These are phyloP conservation scores for Heritiera littoralis DNA, from an alignment of 345 rosid genomes.

Conservation along the genomic window DNA sequence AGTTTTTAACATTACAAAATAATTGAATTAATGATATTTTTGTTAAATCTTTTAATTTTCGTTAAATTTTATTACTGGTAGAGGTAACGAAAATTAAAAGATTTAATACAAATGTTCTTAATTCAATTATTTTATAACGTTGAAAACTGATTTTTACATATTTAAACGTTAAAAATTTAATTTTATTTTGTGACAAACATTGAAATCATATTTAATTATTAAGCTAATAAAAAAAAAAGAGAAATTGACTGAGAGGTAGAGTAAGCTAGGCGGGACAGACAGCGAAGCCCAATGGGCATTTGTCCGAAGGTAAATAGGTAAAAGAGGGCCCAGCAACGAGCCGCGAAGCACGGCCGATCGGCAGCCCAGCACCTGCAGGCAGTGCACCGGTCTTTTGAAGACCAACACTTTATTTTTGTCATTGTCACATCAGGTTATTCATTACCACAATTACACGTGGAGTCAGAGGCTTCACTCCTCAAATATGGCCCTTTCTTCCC, in stretches of 20 bases:
- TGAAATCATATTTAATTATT: too few species aligned
- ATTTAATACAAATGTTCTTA: too few species aligned
- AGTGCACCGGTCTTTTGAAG: background rate
- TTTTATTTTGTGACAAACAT: too few species aligned
- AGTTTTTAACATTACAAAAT: too few species aligned
- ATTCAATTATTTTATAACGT: too few species aligned
- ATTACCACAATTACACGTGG: slow-evolving; percentile 1
- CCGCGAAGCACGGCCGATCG: background rate
- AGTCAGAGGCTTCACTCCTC: background rate
- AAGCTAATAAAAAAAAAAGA: background rate
- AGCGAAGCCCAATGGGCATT: background rate
- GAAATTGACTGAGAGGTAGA: background rate
- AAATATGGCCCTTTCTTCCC: background rate
- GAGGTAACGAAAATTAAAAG: too few species aligned
- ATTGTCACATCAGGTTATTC: background rate
- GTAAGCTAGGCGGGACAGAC: background rate
- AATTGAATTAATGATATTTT: too few species aligned
- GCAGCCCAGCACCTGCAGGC: background rate
- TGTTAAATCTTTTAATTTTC: too few species aligned
- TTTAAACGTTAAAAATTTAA: too few species aligned
- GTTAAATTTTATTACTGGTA: too few species aligned
- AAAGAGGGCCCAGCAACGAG: background rate
- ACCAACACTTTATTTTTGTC: background rate
- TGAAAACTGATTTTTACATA: too few species aligned
- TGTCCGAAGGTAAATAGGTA: background rate